phyloP scores from a whole-genome alignment of 176 grass and related monocot species.

The Eleusine indica region DNA sequence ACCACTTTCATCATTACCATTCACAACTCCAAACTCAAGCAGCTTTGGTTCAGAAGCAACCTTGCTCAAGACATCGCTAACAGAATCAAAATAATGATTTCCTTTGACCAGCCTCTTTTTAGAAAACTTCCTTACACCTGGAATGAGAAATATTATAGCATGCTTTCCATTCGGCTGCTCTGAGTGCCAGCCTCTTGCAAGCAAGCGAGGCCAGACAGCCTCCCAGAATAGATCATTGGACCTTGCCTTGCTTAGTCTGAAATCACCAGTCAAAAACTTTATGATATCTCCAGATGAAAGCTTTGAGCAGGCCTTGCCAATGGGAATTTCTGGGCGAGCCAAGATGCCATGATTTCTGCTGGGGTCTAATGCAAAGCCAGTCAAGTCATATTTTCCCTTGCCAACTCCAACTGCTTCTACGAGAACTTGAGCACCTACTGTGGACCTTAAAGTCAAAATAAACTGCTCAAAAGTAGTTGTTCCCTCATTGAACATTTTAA shows the following conservation, averaged over 20 bases:
- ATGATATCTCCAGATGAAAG: constrained; percentile 78
- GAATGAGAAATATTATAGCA: constrained; percentile 77
- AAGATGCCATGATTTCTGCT: constrained; percentile 58
- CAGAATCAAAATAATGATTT: constrained; percentile 98
- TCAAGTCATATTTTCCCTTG: constrained; percentile 87
- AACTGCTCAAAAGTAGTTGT: constrained; percentile 79
- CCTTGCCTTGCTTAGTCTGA: constrained; percentile 92
- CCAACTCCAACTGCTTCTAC: constrained; percentile 81
- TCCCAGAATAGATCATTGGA: constrained; percentile 99
- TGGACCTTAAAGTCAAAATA: constrained; percentile 66
- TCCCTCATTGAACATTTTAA: constrained; percentile 76
- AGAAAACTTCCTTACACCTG: constrained; percentile 82
- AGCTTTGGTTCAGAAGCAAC: constrained; percentile 78
- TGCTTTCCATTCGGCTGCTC: constrained; percentile 80
- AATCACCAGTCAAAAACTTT: constrained; percentile 91
- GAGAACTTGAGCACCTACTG: constrained; percentile 66
- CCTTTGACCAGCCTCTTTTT: constrained; percentile 86
- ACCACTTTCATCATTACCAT: constrained; percentile 44
- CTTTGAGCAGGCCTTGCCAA: constrained; percentile 87
- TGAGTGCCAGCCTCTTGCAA: constrained; percentile 86
- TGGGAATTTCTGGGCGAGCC: constrained; percentile 65
- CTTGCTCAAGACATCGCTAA: constrained; percentile 93
- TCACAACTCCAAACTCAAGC: constrained; percentile 61
- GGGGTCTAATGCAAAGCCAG: constrained; percentile 81
- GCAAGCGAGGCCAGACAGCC: constrained; percentile 94